Percentiles rank a stretch among this genome's conserved stretches.
Conservation (phyloP, 2,329 filamentous ascomycete genomes). For the Xylariaceae sp. region DNA sequence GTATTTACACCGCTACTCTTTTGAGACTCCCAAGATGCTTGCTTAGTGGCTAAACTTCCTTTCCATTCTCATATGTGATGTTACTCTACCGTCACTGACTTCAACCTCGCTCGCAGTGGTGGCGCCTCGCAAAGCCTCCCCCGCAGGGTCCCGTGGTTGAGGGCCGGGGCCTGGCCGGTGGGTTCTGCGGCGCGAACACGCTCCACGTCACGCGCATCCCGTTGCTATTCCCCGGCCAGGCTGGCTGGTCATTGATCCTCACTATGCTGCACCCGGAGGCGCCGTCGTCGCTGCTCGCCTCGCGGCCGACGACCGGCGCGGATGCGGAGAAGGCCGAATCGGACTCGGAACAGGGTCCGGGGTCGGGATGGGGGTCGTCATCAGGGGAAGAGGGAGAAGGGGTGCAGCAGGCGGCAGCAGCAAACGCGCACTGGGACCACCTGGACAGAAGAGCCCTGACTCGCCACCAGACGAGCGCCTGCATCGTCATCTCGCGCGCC, state of each 20-base stretch:
- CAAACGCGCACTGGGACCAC: conserved; percentile 1
- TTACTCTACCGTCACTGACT: too few species aligned
- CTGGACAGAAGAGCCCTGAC: conserved; percentile 9
- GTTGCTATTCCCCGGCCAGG: conserved; percentile 12
- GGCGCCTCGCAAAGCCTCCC: conserved; percentile 16
- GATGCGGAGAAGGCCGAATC: conserved; percentile 8
- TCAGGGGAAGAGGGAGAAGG: not conserved
- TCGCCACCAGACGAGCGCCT: conserved; percentile 14
- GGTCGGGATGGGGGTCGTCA: too few species aligned
- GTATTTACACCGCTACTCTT: too few species aligned
- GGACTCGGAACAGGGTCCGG: not conserved
- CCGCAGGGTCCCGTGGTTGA: conserved; percentile 18
- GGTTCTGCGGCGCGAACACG: conserved; percentile 19
- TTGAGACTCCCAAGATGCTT: too few species aligned
- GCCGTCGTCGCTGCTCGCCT: conserved; percentile 3
- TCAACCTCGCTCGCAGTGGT: too few species aligned
- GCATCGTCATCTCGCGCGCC: conserved; percentile 16
- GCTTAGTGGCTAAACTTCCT: too few species aligned
- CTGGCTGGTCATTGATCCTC: conserved; percentile 19
- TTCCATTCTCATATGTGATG: too few species aligned
- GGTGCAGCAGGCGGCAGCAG: too few species aligned
- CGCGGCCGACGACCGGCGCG: not conserved
- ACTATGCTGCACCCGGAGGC: conserved; percentile 16
- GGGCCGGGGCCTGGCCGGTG: conserved; percentile 15
- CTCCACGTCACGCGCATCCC: conserved; percentile 19